Base-by-base conservation (phyloP, 106 monocot genomes). In the Acorus calamus region DNA sequence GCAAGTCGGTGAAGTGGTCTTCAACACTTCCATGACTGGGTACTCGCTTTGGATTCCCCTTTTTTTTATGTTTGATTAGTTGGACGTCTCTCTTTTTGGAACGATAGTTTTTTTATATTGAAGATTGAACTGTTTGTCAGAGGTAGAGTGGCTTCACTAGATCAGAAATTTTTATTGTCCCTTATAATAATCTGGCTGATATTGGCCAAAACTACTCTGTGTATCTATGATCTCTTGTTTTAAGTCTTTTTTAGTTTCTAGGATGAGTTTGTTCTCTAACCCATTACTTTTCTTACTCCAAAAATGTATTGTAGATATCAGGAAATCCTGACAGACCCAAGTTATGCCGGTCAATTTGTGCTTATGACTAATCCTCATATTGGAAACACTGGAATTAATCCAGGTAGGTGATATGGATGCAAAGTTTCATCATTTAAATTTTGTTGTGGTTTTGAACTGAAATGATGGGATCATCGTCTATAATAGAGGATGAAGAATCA, bases 351-450 rank as follows among this genome's bases (percentile, higher is more conserved):
- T 0, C 98, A 98, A 48, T 98, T 92, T 79, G 98, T 98, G 44
- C 67, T 98, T 59, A 98, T 98, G 98, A 98, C 98, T 9, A 98
- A 91, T 79, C 98, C 98, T 54, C 98, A 98, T 68, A 92, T 98
- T 54, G 91, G 91, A 62, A 98, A 98, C 66, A 98, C 91, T 61
- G 98, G 98, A 64, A 81, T 98, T 50, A 98, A 98, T 77, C 64
- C 74, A 69, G 91, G 98, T 98, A 64, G 2, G 68, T 57, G 9
- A 58, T 49, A 54, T 56, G 14, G 2, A 1, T 70, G 4, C 6
- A 44, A 66, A n/a, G 49, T 47, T 7, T 66, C 4, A 57, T 47
- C 58, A 3, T 69, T 9, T 50, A 11, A 11, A 41, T 55, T 48
- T 53, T 47, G 0, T 28, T 28, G 28, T 28, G 28, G 28, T 28